Base-by-base conservation (phyloP, 495 filamentous ascomycete genomes). In the Astrocystis sublimbata region DNA sequence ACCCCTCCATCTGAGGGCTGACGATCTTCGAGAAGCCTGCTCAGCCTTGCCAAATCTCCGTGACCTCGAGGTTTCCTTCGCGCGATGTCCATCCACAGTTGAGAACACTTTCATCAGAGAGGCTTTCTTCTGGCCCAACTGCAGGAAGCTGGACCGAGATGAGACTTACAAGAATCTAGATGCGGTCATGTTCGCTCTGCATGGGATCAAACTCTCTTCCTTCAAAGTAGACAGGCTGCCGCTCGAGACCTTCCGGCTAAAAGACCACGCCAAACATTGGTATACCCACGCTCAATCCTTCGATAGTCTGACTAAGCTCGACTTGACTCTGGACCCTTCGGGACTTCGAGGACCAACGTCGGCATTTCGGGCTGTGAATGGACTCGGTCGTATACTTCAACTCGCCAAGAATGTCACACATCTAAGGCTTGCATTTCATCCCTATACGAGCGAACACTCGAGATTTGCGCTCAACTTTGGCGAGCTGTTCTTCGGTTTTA, bases 141-240 rank as follows among this genome's bases (percentile, higher is more conserved):
- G 77, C 61, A 69, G 76, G 61, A 80, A 79, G 64, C 57, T 74
- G 36, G 73, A 80, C 67, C 69, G 75, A 40, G 64, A 60, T 24
- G 72, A 74, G 58, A 73, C 78, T 19, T 75, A 73, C 65, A 75
- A 75, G 65, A 78, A 75, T 60, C 58, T 79, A 38, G 75, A 78
- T 68, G 72, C 73, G 64, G 72, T 80, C 56, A 71, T 80, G 58
- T 73, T 71, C 49, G 78, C 78, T 24, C 60, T 79, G 40, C 72
- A 75, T 28, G 75, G 78, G 46, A 62, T 71, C 43, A 68, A 59
- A 23, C 67, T 80, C n/a, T 55, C 63, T 19, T 73, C 74, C 6
- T 73, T 81, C 36, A 72, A 71, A 55, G 73, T 79, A 60, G 77
- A 79, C 63, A 76, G 76, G 17, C 71, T 81, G 17, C 79, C 79